Evolutionary conservation across 352 stramenopile species (phyloP), one percentile per base, ranked within the genome.

Genomic region (Saprolegnia parasitica): DNA sequence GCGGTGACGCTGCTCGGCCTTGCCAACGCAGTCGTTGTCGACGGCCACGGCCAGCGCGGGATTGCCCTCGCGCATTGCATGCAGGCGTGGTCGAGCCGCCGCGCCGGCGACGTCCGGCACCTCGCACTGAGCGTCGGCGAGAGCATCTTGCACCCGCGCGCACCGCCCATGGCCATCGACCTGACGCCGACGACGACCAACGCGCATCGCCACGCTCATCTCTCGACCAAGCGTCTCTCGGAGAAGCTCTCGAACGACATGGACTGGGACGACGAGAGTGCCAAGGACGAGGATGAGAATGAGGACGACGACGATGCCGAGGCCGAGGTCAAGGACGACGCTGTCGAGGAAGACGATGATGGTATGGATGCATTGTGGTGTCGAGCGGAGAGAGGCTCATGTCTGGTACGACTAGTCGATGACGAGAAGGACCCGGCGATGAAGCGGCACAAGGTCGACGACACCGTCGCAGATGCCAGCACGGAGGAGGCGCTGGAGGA

Each of bases 131-230:
- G 81, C 50, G 80, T 77, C 13, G 78, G 81, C 32, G 86, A 95
- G 58, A 80, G 80, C 9, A 71, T 93, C 55, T 67, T 95, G 52
- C 86, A 93, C 42, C 86, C 84, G 15, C 84, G 86, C 52, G 84
- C 76, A 0, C 84, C 83, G 15, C 84, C 86, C n/a, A 76, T 95
- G 39, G 72, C 74, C 52, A 79, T 93, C 62, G 80, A 77, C 46
- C 77, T 89, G 16, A 67, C 74, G 40, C 57, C 67, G 5, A 64
- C 68, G 20, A 37, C 73, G 37, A 52, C 71, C 16, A 21, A 63
- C 55, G 32, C 39, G 13, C 63, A 71, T n/a, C 54, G 57, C 37
- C 57, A 58, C 45, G 37, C 39, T 0, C 26, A 16, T 11, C 42
- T 23, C 15, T 16, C 20, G 47, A 40, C 24, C 13, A 21, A 1